A percentile compares a stretch with the other conserved stretches of the same genome.
These are phyloP conservation scores for Pestalotiopsis sp. DNA, from an alignment of 2,329 filamentous ascomycete genomes.

Conservation along the genomic window DNA sequence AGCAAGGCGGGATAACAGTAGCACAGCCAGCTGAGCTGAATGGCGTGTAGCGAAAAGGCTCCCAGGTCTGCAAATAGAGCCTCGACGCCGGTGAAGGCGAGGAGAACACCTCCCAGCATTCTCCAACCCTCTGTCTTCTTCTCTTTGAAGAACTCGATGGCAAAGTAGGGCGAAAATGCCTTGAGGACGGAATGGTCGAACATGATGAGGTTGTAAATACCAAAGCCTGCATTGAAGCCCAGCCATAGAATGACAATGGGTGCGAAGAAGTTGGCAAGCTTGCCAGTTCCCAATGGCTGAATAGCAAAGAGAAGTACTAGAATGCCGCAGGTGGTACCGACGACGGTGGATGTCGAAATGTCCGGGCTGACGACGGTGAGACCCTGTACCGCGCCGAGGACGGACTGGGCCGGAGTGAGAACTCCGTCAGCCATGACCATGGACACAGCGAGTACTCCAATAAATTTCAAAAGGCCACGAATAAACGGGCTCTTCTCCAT, in stretches of 20 bases:
- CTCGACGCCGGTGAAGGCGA: conserved; percentile 79
- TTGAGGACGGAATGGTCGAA: conserved; percentile 58
- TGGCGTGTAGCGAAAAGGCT: conserved; percentile 70
- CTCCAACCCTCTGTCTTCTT: conserved; percentile 65
- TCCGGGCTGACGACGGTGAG: conserved; percentile 59
- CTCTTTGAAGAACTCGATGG: conserved; percentile 61
- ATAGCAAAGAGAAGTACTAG: conserved; percentile 65
- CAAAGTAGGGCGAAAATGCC: conserved; percentile 62
- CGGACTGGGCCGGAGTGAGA: conserved; percentile 70
- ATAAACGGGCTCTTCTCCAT: conserved; percentile 60
- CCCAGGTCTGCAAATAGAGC: conserved; percentile 79
- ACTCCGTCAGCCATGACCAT: conserved; percentile 71
- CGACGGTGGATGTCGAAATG: conserved; percentile 59
- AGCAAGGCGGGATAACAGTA: conserved; percentile 70
- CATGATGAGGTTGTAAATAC: conserved; percentile 63
- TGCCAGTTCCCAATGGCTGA: conserved; percentile 67
- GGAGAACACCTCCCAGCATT: conserved; percentile 70
- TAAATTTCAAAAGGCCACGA: conserved; percentile 58
- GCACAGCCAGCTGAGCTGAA: conserved; percentile 74
- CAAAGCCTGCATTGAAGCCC: conserved; percentile 62
- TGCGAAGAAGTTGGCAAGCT: conserved; percentile 63
- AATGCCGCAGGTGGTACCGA: conserved; percentile 67
- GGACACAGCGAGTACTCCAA: conserved; percentile 68
- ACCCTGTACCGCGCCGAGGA: conserved; percentile 70
- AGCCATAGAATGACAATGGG: conserved; percentile 72